These are phyloP conservation scores for Leersia perrieri DNA, from an alignment of 176 grass and related monocot genomes.

Conservation along the genomic window DNA sequence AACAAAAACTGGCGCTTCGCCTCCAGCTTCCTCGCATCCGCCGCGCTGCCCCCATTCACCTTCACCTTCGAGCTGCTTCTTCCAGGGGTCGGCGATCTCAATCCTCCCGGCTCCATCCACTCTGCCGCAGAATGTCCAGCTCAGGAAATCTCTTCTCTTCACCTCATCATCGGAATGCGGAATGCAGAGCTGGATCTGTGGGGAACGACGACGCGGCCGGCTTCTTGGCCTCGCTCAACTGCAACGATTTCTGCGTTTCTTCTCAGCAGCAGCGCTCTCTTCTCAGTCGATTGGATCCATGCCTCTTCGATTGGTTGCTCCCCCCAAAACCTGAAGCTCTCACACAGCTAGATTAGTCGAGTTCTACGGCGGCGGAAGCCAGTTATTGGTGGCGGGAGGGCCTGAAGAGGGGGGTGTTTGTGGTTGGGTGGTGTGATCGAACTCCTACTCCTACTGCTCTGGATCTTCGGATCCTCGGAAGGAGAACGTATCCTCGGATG, in stretches of 20 bases:
- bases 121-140: not conserved
- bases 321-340: not conserved
- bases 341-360: not conserved
- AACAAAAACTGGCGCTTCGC: not conserved
- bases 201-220: not conserved
- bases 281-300: not conserved
- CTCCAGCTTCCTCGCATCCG: slow-evolving; percentile 6
- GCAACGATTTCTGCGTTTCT: not conserved
- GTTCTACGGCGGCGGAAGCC: not conserved
- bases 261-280: not conserved
- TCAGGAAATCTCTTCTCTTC: not conserved
- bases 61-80: not conserved
- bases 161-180: not conserved
- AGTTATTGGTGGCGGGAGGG: not conserved
- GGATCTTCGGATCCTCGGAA: not conserved
- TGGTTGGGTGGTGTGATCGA: not conserved
- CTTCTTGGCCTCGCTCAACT: not conserved
- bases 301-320: not conserved
- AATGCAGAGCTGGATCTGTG: not conserved
- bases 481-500: not conserved
- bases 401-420: not conserved
- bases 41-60: not conserved
- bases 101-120: not conserved
- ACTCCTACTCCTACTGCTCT: not conserved
- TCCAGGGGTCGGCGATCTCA: not conserved